These are phyloP conservation scores for Vigna angularis DNA, from an alignment of 306 rosid species.

Conservation along the genomic window DNA sequence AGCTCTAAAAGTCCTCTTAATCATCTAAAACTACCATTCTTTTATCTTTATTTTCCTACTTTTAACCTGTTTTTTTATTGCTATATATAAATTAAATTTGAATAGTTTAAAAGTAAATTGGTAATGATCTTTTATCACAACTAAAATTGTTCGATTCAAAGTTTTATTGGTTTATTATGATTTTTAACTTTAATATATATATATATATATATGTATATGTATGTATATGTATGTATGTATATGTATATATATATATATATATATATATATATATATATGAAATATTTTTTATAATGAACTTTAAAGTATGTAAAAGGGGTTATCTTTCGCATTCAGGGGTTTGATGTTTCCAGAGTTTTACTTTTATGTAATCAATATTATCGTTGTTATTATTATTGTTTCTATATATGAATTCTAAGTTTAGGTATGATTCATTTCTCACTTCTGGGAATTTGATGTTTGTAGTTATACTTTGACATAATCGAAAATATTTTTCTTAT, in stretches of 20 bases:
- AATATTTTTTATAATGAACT: neutral
- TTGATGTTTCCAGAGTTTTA: too few relatives aligned
- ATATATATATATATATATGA: too few relatives aligned
- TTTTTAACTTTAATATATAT: too few relatives aligned
- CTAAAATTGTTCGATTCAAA: neutral
- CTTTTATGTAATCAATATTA: too few relatives aligned
- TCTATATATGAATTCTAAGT: too few relatives aligned
- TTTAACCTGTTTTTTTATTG: neutral
- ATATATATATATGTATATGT: too few relatives aligned
- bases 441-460: slow-evolving; percentile 14
- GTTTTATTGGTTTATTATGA: too few relatives aligned
- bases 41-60: neutral
- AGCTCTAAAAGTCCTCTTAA: neutral
- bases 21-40: neutral
- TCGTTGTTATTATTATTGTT: too few relatives aligned
- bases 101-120: neutral
- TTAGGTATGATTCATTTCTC: neutral
- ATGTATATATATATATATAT: too few relatives aligned
- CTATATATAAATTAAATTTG: neutral
- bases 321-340: too few relatives aligned
- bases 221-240: too few relatives aligned
- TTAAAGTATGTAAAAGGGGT: neutral
- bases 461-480: slow-evolving; percentile 25
- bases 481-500: neutral
- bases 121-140: neutral